A percentile compares a stretch with the other conserved stretches of the same genome.
phyloP scores from a whole-genome alignment of 2,329 filamentous ascomycete genomes.

The Fusarium sp. region DNA sequence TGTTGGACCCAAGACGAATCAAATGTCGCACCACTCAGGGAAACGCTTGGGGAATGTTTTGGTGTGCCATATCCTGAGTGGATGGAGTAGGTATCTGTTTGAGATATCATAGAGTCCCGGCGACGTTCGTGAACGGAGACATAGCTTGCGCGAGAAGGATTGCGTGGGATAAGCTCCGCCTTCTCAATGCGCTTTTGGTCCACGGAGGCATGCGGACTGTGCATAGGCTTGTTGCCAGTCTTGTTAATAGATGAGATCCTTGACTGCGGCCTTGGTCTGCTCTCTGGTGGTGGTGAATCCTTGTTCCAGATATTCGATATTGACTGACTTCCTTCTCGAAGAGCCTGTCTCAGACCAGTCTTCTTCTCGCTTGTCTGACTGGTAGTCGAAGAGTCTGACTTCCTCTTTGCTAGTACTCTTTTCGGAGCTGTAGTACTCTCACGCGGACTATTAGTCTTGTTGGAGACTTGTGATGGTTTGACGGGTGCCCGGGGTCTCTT shows the following conservation, averaged over 20 bases:
- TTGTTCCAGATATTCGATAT: slow-evolving; percentile 64
- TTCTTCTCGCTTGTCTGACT: slow-evolving; percentile 57
- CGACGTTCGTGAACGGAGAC: slow-evolving; percentile 64
- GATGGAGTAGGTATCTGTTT: slow-evolving; percentile 67
- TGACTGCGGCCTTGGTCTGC: slow-evolving; percentile 46
- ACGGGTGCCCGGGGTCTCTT: slow-evolving; percentile 42
- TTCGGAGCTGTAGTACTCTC: slow-evolving; percentile 21
- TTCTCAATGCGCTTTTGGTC: slow-evolving; percentile 33
- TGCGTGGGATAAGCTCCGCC: slow-evolving; percentile 51
- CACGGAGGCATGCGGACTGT: slow-evolving; percentile 8
- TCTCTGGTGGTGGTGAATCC: slow-evolving; percentile 52
- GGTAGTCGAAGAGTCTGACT: slow-evolving; percentile 27
- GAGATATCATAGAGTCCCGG: slow-evolving; percentile 67
- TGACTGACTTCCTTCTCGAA: slow-evolving; percentile 63
- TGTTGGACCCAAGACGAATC: slow-evolving; percentile 41
- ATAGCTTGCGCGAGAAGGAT: slow-evolving; percentile 61
- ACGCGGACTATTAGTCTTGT: slow-evolving; percentile 46
- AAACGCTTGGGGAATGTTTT: slow-evolving; percentile 58
- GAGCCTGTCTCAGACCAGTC: slow-evolving; percentile 61
- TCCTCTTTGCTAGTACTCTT: slow-evolving; percentile 42
- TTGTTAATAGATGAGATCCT: slow-evolving; percentile 36
- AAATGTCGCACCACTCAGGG: slow-evolving; percentile 43
- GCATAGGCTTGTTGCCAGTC: slow-evolving; percentile 12
- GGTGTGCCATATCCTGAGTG: slow-evolving; percentile 59
- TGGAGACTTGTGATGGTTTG: slow-evolving; percentile 39